These are phyloP conservation scores for Pyricularia sp. DNA, from an alignment of 2,329 filamentous ascomycete species.

Conservation along the genomic window DNA sequence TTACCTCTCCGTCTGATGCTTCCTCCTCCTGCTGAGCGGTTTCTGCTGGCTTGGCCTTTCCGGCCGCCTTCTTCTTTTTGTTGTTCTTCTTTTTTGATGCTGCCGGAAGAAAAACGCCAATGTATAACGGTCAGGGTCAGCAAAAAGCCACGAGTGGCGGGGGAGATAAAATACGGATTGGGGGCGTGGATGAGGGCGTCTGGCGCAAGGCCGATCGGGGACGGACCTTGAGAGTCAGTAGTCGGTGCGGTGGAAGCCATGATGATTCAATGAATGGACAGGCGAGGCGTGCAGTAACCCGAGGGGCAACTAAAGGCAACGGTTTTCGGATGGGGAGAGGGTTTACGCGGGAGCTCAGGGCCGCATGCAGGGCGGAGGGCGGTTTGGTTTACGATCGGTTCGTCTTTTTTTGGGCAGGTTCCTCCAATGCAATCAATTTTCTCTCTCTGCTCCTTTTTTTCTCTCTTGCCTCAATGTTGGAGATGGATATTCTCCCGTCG, in stretches of 20 bases:
- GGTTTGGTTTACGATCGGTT: neutral
- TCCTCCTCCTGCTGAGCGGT: constrained; percentile 20
- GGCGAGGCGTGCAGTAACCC: neutral
- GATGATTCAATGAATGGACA: constrained; percentile 10
- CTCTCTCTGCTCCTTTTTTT: neutral
- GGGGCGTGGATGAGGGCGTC: neutral
- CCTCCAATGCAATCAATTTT: neutral
- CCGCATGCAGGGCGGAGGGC: neutral
- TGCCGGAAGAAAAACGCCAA: neutral
- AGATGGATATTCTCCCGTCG: neutral
- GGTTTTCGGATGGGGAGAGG: neutral
- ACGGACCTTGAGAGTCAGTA: constrained; percentile 17
- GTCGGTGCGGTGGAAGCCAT: constrained; percentile 29
- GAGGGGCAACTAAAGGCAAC: neutral
- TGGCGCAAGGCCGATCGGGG: neutral
- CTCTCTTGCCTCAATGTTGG: neutral
- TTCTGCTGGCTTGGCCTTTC: constrained; percentile 32
- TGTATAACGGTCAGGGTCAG: constrained; percentile 6
- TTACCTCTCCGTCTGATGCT: constrained; percentile 31
- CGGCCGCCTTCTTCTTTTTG: constrained; percentile 45
- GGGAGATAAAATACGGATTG: neutral
- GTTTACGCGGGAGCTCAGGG: neutral
- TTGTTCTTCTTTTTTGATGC: constrained; percentile 46
- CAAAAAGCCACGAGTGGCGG: neutral
- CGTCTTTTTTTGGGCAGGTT: neutral